phyloP scores from a whole-genome alignment of 345 rosid species.

The Acer campestre region DNA sequence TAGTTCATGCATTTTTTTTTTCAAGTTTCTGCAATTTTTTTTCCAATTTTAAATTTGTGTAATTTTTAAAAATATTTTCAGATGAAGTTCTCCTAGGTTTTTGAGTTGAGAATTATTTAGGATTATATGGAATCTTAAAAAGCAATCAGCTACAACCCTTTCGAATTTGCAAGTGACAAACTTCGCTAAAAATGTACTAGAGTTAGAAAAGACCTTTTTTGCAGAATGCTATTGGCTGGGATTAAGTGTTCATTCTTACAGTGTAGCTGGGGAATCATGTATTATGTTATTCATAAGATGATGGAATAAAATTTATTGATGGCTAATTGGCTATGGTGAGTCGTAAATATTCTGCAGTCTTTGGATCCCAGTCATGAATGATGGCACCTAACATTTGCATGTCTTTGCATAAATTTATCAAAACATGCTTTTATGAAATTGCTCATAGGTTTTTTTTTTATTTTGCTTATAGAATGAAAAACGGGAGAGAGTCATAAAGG shows the following conservation, averaged over 20 bases:
- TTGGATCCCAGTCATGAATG: neutral
- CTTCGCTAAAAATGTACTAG: no score
- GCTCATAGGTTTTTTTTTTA: neutral
- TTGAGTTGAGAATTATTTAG: no score
- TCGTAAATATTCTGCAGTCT: neutral
- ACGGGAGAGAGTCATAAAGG: conserved; percentile 91
- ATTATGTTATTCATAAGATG: neutral
- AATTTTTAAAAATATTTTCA: no score
- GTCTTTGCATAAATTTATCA: neutral
- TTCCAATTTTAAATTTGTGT: no score
- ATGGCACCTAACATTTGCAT: neutral
- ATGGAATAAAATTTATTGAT: neutral
- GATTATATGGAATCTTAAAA: no score
- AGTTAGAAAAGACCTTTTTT: no score
- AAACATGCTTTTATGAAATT: neutral
- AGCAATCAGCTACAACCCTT: no score
- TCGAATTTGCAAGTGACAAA: no score
- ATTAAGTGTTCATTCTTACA: neutral
- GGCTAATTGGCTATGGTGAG: neutral
- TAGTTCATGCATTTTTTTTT: no score
- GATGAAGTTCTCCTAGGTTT: no score
- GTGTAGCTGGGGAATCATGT: neutral
- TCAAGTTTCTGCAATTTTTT: no score
- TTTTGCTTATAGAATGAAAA: conserved; percentile 69
- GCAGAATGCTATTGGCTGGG: no score